phyloP scores from a whole-genome alignment of 2,329 filamentous ascomycete species.

The Neonectria magnoliae region DNA sequence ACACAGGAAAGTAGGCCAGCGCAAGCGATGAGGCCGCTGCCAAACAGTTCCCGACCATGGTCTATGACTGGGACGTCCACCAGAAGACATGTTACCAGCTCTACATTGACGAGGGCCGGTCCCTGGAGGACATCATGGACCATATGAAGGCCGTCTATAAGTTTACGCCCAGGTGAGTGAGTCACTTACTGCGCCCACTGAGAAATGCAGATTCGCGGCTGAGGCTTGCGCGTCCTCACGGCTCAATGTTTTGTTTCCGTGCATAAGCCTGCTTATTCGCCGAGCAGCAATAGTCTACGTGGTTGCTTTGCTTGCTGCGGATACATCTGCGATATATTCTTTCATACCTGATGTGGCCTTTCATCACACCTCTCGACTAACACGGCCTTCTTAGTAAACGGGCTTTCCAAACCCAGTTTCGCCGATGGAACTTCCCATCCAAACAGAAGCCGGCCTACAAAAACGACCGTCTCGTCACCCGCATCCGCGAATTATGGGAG shows the following conservation, averaged over 20 bases:
- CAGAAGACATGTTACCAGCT: conserved; percentile 63
- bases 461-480: conserved; percentile 71
- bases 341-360: neutral
- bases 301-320: neutral
- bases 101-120: conserved; percentile 80
- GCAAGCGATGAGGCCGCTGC: conserved; percentile 28
- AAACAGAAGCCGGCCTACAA: conserved; percentile 79
- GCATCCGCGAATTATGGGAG: conserved; percentile 82
- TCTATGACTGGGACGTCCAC: conserved; percentile 59
- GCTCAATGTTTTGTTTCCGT: neutral
- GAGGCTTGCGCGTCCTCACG: neutral
- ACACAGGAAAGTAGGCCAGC: conserved; percentile 2
- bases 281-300: neutral
- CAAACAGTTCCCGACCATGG: conserved; percentile 48
- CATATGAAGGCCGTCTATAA: conserved; percentile 72
- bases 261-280: neutral
- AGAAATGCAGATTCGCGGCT: neutral
- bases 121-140: conserved; percentile 78
- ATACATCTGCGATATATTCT: neutral
- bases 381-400: conserved; percentile 67
- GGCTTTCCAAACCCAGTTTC: conserved; percentile 80
- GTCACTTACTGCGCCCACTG: conserved; percentile 29
- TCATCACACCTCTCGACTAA: conserved; percentile 25
- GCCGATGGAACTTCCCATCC: conserved; percentile 80
- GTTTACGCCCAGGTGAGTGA: conserved; percentile 77